A percentile compares a stretch with the other conserved stretches of the same genome.
These are phyloP conservation scores for Tricholoma furcatifolium DNA, from an alignment of 768 basidiomycete genomes.

Conservation along the genomic window DNA sequence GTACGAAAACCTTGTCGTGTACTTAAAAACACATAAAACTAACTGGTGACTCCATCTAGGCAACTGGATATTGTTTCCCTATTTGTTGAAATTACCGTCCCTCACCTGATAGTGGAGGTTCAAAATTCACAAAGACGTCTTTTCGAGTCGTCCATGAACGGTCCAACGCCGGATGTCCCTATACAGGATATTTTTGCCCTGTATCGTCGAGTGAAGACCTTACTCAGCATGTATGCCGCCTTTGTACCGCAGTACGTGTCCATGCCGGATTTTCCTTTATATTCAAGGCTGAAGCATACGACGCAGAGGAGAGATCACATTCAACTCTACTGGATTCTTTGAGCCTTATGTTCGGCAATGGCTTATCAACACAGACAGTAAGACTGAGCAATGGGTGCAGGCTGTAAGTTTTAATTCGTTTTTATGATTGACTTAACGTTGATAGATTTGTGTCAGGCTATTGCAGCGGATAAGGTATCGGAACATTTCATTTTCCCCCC, in stretches of 20 bases:
- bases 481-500: background rate
- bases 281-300: slow-evolving; percentile 5
- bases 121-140: slow-evolving; percentile 69
- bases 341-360: slow-evolving; percentile 87
- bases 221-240: slow-evolving; percentile 78
- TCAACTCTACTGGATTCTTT: slow-evolving; percentile 78
- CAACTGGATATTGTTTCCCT: slow-evolving; percentile 76
- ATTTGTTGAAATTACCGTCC: slow-evolving; percentile 65
- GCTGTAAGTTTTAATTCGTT: slow-evolving; percentile 54
- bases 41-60: slow-evolving; percentile 30
- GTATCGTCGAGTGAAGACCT: slow-evolving; percentile 72
- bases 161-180: slow-evolving; percentile 82
- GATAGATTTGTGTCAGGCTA: slow-evolving; percentile 43
- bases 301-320: slow-evolving; percentile 53
- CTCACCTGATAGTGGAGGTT: slow-evolving; percentile 65
- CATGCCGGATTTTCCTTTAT: background rate
- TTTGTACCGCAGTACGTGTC: slow-evolving; percentile 73
- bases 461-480: slow-evolving; percentile 63
- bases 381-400: slow-evolving; percentile 93
- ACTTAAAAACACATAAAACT: slow-evolving; percentile 3
- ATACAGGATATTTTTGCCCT: slow-evolving; percentile 90
- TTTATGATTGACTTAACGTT: slow-evolving; percentile 1
- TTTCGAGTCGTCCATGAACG: slow-evolving; percentile 82
- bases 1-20: slow-evolving; percentile 41
- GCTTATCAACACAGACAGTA: slow-evolving; percentile 84